Evolutionary conservation across 495 filamentous ascomycete genomes (phyloP), one percentile per base, ranked within the genome.

Genomic region (Penicillium malachiteum): DNA sequence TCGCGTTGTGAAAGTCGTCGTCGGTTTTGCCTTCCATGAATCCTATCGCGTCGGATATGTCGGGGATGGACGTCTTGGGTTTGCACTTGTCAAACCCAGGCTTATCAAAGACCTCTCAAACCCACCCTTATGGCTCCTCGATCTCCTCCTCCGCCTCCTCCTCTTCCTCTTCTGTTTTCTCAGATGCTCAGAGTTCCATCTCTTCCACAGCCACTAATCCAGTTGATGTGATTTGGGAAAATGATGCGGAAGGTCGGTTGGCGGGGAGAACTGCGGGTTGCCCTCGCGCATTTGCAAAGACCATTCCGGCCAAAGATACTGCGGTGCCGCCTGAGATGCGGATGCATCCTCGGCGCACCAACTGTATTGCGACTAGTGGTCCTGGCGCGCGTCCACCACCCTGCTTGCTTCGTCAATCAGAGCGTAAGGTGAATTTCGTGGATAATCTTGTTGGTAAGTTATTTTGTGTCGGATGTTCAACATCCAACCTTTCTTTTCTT

Each of bases 361-460:
- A 77, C 60, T 71, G 67, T 48, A 62, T 71, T 42, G 59, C 72
- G 43, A 53, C 70, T 51, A 74, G 68, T 60, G 76, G 71, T 58
- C 69, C 84, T 51, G 78, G 85, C 60, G 71, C 83, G 51, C 83
- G 84, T 57, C 84, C 85, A 62, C 92, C 92, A 58, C 91, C 94
- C 30, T 79, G 87, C 54, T 84, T 97, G 49, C 80, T 92, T 42
- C 88, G 94, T 54, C 94, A 98, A 77, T 86, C 85, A 64, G 94
- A 97, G 69, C 87, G 94, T 57, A 97, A 96, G 77, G 83, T 89
- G 66, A 92, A 87, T 70, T 98, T 97, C 69, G 94, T 98, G 76
- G 93, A 97, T 71, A 91, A 85, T 76, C 90, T 98, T 69, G 93
- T 98, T 81, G 94, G 94, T 98, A 91, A 94, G 94, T 78, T 51